Percentiles rank a stretch among this genome's conserved stretches.
Evolutionary conservation across 768 basidiomycete genomes (phyloP).

Genomic region (Suillus placidus): DNA sequence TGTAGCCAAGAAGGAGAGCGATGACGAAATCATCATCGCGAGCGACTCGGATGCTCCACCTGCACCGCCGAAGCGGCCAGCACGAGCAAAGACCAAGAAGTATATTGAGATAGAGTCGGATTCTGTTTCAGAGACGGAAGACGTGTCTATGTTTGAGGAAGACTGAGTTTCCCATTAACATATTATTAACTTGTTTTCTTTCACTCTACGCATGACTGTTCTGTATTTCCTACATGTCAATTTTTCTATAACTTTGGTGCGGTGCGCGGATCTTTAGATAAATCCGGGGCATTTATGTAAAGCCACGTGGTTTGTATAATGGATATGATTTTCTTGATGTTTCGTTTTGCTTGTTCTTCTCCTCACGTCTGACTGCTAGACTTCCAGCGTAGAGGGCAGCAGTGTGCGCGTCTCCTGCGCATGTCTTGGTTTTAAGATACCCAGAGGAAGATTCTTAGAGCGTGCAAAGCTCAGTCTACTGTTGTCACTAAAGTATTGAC

Average conservation of each 20-base stretch:
- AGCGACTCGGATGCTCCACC: constrained; percentile 45
- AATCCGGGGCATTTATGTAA: constrained; percentile 1
- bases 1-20: constrained; percentile 42
- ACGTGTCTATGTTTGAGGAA: constrained; percentile 51
- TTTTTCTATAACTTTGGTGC: neutral
- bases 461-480: constrained; percentile 10
- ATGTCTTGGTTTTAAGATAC: constrained; percentile 7
- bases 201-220: neutral
- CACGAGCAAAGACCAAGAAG: constrained; percentile 53
- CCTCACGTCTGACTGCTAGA: neutral
- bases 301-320: constrained; percentile 6
- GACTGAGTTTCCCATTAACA: constrained; percentile 30
- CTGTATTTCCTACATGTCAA: neutral
- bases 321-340: constrained; percentile 3
- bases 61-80: constrained; percentile 51
- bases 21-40: constrained; percentile 49
- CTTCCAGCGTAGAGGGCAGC: constrained; percentile 1
- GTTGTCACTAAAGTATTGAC: neutral
- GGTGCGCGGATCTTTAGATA: neutral
- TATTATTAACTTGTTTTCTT: constrained; percentile 2
- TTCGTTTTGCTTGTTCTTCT: constrained; percentile 6
- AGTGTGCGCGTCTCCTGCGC: constrained; percentile 6
- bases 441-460: constrained; percentile 4
- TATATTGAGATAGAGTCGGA: constrained; percentile 64
- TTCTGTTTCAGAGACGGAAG: constrained; percentile 48